Percentiles rank a stretch among this genome's conserved stretches.
Evolutionary conservation across 257 asterid genomes (phyloP).

Genomic region (Primulina huaijiensis): DNA sequence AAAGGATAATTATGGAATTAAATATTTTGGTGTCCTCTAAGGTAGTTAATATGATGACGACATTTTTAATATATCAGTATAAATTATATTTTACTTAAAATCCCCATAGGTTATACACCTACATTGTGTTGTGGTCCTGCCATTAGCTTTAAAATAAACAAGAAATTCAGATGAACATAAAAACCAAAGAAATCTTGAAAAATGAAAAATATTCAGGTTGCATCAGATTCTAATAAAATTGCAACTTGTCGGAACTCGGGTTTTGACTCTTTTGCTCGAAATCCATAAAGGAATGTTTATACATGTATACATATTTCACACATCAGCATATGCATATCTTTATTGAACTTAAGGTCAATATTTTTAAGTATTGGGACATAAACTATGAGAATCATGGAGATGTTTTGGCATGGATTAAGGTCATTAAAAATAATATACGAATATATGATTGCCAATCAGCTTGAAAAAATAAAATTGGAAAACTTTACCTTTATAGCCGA

Average conservation of each 20-base stretch:
- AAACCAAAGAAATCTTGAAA: not conserved
- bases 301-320: too few relatives aligned
- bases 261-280: not conserved
- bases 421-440: conserved; percentile 10
- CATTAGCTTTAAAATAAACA: not conserved
- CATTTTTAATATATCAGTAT: too few relatives aligned
- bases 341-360: conserved; percentile 1
- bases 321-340: not conserved
- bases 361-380: not conserved
- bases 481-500: conserved; percentile 85
- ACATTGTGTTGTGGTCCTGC: too few relatives aligned
- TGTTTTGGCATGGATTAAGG: conserved; percentile 13
- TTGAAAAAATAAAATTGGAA: conserved; percentile 15
- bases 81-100: not conserved
- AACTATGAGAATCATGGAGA: not conserved
- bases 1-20: too few relatives aligned
- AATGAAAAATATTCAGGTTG: conserved; percentile 6
- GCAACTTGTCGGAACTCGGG: not conserved
- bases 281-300: not conserved
- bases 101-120: not conserved
- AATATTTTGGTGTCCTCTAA: too few relatives aligned
- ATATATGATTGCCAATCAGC: conserved; percentile 14
- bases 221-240: not conserved
- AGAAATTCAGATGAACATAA: conserved; percentile 2
- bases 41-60: too few relatives aligned